These are phyloP conservation scores for Cystofilobasidium ferigula DNA, from an alignment of 768 basidiomycete genomes.

Conservation along the genomic window DNA sequence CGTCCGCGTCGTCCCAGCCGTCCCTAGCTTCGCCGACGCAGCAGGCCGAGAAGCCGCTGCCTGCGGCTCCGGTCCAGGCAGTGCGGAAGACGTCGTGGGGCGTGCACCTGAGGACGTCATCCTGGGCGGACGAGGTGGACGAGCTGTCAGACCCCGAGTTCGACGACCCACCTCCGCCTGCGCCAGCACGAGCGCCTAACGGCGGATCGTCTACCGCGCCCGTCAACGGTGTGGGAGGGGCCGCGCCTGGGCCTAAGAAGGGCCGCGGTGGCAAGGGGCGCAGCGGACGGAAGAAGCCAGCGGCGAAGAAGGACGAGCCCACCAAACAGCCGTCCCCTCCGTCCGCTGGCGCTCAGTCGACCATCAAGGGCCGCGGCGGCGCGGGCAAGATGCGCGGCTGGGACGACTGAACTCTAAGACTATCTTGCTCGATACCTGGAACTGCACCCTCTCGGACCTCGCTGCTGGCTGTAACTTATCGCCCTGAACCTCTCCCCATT, in stretches of 20 bases:
- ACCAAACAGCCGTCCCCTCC: neutral
- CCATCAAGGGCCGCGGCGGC: neutral
- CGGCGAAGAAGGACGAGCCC: neutral
- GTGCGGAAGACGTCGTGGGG: neutral
- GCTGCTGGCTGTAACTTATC: too few species aligned
- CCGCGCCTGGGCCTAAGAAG: too few species aligned
- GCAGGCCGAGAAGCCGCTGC: neutral
- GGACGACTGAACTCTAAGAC: neutral
- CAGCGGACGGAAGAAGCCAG: too few species aligned
- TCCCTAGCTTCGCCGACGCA: neutral
- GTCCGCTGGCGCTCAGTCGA: neutral
- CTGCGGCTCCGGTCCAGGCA: neutral
- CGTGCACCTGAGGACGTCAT: neutral
- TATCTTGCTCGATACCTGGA: too few species aligned
- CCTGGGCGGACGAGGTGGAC: slow-evolving; percentile 1
- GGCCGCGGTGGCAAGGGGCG: too few species aligned
- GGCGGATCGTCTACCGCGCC: neutral
- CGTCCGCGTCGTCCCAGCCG: neutral
- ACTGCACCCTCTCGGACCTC: too few species aligned
- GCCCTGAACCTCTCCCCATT: too few species aligned
- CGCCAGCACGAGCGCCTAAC: neutral
- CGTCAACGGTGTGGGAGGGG: neutral
- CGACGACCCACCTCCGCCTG: neutral
- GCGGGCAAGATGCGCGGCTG: neutral
- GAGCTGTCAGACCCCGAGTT: slow-evolving; percentile 6